Base-by-base conservation (phyloP, 2,329 filamentous ascomycete species). In the Hypoxylon sp. region DNA sequence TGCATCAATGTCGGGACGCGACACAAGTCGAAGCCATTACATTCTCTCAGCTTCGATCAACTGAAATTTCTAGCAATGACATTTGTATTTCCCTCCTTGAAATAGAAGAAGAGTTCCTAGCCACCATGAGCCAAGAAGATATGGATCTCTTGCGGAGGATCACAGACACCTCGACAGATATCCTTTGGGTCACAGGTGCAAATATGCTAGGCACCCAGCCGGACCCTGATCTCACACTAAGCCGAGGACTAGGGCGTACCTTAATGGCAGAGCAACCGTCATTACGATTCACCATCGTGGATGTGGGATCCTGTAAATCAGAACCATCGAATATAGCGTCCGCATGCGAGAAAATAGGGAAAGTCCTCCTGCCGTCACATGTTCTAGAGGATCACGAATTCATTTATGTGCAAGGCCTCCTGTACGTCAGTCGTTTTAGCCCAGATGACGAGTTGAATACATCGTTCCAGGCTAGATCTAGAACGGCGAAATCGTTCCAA, bases 341-440 rank as follows among this genome's bases (percentile, higher is more conserved):
- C n/a, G n/a, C n/a, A n/a, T n/a, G n/a, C n/a, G n/a, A n/a, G n/a
- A n/a, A n/a, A n/a, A n/a, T n/a, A n/a, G n/a, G n/a, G n/a, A n/a
- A n/a, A n/a, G n/a, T n/a, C n/a, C n/a, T n/a, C n/a, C n/a, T n/a
- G n/a, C n/a, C n/a, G n/a, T n/a, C n/a, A n/a, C n/a, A n/a, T n/a
- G n/a, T n/a, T n/a, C n/a, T n/a, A n/a, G n/a, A 58, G 9, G 62
- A 63, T 25, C 36, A 34, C 4, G 62, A 64, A 16, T 63, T 51
- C 41, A 46, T 62, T 1, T 29, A 56, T 4, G 4, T 8, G 1
- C 17, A 51, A 4, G 41, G 27, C 9, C 8, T 60, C 2, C 27
- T 63, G 2, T 35, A 63, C 25, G 35, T 63, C 17, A 68, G 65
- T 20, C 57, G 66, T 1, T 67, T 59, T 20, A 35, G 15, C 1